Percentiles rank a stretch among this genome's conserved stretches.
phyloP scores from a whole-genome alignment of 1,139 yeast species.

The Sugiyamaella sp. region DNA sequence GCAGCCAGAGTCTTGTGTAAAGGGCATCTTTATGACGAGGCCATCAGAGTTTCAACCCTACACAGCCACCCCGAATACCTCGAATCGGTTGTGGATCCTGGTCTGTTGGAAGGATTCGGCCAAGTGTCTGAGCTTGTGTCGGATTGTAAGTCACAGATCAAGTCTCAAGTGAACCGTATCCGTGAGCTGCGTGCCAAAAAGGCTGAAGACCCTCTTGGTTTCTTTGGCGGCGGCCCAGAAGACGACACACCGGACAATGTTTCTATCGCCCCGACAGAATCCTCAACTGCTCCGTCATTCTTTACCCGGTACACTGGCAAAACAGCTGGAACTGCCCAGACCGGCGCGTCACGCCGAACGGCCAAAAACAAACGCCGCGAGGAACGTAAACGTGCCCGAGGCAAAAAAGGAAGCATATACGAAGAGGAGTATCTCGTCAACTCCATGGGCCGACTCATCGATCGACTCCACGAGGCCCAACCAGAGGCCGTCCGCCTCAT shows the following conservation, averaged over 20 bases:
- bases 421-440: constrained; percentile 93
- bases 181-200: constrained; percentile 85
- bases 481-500: constrained; percentile 73
- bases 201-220: constrained; percentile 79
- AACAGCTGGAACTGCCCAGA: constrained; percentile 92
- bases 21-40: constrained; percentile 74
- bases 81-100: constrained; percentile 66
- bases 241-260: constrained; percentile 83
- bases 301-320: constrained; percentile 96
- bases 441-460: constrained; percentile 86
- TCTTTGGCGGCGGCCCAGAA: constrained; percentile 51
- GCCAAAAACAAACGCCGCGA: constrained; percentile 91
- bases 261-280: constrained; percentile 91
- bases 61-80: constrained; percentile 45
- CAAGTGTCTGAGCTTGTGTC: constrained; percentile 83
- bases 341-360: constrained; percentile 92
- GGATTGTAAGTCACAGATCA: constrained; percentile 84
- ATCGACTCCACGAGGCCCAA: constrained; percentile 73
- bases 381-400: constrained; percentile 94
- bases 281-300: constrained; percentile 89
- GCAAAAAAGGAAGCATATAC: constrained; percentile 95
- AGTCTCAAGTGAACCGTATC: constrained; percentile 79
- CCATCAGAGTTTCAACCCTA: constrained; percentile 63
- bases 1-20: constrained; percentile 73
- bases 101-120: constrained; percentile 85